These are phyloP conservation scores for Camelina sativa DNA, from an alignment of 345 rosid species.

Conservation along the genomic window DNA sequence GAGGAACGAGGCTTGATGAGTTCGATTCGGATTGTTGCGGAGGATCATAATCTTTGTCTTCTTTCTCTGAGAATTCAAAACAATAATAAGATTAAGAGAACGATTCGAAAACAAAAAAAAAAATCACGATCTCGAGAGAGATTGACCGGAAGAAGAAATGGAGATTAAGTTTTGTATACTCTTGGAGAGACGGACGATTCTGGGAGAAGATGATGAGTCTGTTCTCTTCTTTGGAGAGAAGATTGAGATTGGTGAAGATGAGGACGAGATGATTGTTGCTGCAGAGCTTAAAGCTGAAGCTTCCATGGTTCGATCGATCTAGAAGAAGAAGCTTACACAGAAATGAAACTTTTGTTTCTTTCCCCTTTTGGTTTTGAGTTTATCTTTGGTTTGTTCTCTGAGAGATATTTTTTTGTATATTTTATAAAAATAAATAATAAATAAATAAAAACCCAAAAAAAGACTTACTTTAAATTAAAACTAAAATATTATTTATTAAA, in stretches of 20 bases:
- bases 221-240: constrained; percentile 59
- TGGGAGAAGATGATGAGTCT: constrained; percentile 39
- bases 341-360: constrained; percentile 1
- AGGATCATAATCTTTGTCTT: constrained; percentile 62
- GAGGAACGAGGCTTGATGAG: constrained; percentile 67
- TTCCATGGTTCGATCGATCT: constrained; percentile 58
- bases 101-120: background rate
- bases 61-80: constrained; percentile 46
- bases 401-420: too few relatives aligned
- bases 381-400: too few relatives aligned
- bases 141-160: constrained; percentile 7
- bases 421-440: too few relatives aligned
- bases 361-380: background rate
- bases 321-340: constrained; percentile 22
- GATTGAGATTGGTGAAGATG: constrained; percentile 56
- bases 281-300: constrained; percentile 55
- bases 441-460: too few relatives aligned
- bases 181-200: constrained; percentile 61
- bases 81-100: background rate
- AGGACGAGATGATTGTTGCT: constrained; percentile 56
- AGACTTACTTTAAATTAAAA: too few relatives aligned
- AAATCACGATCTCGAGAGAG: constrained; percentile 1
- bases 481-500: too few relatives aligned
- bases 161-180: constrained; percentile 43
- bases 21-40: constrained; percentile 57